Percentiles rank a stretch among this genome's conserved stretches.
These are phyloP conservation scores for Fusarium goolgardi DNA, from an alignment of 2,329 filamentous ascomycete species.

Conservation along the genomic window DNA sequence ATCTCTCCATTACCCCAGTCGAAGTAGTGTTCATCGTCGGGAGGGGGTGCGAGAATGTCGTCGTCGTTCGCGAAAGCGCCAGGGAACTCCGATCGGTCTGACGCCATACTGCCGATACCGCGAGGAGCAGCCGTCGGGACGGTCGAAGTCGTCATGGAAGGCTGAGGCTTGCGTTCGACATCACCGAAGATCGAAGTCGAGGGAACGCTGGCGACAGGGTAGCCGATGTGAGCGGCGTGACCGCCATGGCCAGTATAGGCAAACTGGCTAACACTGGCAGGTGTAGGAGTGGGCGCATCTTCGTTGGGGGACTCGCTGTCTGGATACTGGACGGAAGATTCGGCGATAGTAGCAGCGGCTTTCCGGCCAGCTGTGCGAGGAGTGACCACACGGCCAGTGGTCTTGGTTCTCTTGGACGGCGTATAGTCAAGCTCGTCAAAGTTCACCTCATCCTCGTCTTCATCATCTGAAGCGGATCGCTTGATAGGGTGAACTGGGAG, in stretches of 20 bases:
- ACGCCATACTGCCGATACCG: slow-evolving; percentile 11
- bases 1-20: slow-evolving; percentile 53
- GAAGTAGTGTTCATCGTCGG: slow-evolving; percentile 27
- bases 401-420: slow-evolving; percentile 53
- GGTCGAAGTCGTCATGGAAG: not conserved
- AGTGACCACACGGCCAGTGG: slow-evolving; percentile 41
- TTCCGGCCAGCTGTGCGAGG: slow-evolving; percentile 50
- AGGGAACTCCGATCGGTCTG: not conserved
- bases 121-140: not conserved
- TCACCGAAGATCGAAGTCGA: slow-evolving; percentile 41
- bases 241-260: not conserved
- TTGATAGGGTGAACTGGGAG: slow-evolving; percentile 43
- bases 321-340: slow-evolving; percentile 45
- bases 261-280: slow-evolving; percentile 3
- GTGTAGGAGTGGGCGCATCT: slow-evolving; percentile 26
- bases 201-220: slow-evolving; percentile 1
- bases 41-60: not conserved
- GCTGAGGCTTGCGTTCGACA: slow-evolving; percentile 35
- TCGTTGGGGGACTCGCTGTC: slow-evolving; percentile 47
- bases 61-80: not conserved
- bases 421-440: slow-evolving; percentile 53
- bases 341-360: slow-evolving; percentile 52
- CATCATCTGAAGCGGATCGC: slow-evolving; percentile 44
- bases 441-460: slow-evolving; percentile 47
- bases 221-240: not conserved